Evolutionary conservation across 768 basidiomycete genomes (phyloP), one percentile per base, ranked within the genome.

Genomic region (Phylloporus sp.): DNA sequence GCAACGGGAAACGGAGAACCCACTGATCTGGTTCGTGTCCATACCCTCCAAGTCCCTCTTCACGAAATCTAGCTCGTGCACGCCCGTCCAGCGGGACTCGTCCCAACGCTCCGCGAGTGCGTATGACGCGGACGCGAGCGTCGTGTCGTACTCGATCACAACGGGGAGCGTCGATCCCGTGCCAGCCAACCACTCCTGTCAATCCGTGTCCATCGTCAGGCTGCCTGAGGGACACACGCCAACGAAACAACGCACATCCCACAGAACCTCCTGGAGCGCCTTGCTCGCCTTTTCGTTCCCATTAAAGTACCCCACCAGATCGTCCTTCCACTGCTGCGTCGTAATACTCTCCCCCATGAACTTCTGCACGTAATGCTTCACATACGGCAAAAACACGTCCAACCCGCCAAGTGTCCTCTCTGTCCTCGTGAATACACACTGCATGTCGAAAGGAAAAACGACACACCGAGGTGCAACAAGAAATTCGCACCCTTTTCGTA

Each of bases 401-500:
- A 56, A 23, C 32, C 55, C 54, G 11, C 55, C 55, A 23, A 56
- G 24, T n/a, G 28, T 29, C 10, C 55, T 31, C 40, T 56, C 55
- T n/a, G n/a, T n/a, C n/a, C n/a, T n/a, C n/a, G n/a, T n/a, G n/a
- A n/a, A n/a, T n/a, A n/a, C n/a, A n/a, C n/a, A n/a, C n/a, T n/a
- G n/a, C n/a, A n/a, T n/a, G n/a, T n/a, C n/a, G n/a, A n/a, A n/a
- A n/a, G n/a, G n/a, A n/a, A n/a, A 26, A 17, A 29, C 7, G 14
- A 56, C 74, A 44, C 44, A 86, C 86, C 92, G 28, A 96, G 75
- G 67, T 90, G 75, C 24, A 93, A 75, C 20, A 97, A 70, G 57
- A 97, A 81, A 62, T 92, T 95, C 3, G 85, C 78, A 21, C 94
- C 94, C 67, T 94, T 89, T 63, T 88, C 86, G 55, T 95, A 95